These are phyloP conservation scores for Lignosus rhinocerotis DNA, from an alignment of 1,284 basidiomycete species.

Conservation along the genomic window DNA sequence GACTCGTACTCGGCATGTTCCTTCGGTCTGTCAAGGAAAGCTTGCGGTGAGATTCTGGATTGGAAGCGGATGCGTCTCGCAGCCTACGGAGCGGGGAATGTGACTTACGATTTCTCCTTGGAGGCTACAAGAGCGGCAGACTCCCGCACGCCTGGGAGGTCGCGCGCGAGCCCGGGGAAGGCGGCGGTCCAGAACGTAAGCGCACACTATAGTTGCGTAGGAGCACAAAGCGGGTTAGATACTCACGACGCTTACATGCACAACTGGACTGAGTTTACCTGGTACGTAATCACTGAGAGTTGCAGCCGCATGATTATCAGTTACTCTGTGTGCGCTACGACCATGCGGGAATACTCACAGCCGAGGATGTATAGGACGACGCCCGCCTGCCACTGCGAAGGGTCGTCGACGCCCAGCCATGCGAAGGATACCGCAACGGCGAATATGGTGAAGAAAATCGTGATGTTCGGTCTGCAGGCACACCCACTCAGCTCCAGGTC, in stretches of 20 bases:
- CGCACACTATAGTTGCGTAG: slow-evolving; percentile 48
- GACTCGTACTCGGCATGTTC: slow-evolving; percentile 67
- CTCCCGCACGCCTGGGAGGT: slow-evolving; percentile 67
- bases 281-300: slow-evolving; percentile 70
- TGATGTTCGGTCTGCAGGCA: slow-evolving; percentile 64
- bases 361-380: slow-evolving; percentile 78
- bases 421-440: slow-evolving; percentile 72
- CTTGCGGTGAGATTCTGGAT: neutral
- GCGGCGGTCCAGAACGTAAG: slow-evolving; percentile 86
- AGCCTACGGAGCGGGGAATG: neutral
- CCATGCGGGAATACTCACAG: slow-evolving; percentile 41
- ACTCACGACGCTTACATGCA: neutral
- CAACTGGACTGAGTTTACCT: slow-evolving; percentile 40
- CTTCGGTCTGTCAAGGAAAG: slow-evolving; percentile 40
- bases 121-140: slow-evolving; percentile 43
- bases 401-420: slow-evolving; percentile 72
- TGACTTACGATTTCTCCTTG: slow-evolving; percentile 48
- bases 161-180: slow-evolving; percentile 75
- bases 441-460: slow-evolving; percentile 72
- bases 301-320: slow-evolving; percentile 1
- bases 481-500: slow-evolving; percentile 9
- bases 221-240: neutral
- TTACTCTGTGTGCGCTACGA: neutral
- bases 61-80: too few species aligned
- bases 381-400: slow-evolving; percentile 69